These are phyloP conservation scores for Paxillus rubicundulus DNA, from an alignment of 768 basidiomycete genomes.

Conservation along the genomic window DNA sequence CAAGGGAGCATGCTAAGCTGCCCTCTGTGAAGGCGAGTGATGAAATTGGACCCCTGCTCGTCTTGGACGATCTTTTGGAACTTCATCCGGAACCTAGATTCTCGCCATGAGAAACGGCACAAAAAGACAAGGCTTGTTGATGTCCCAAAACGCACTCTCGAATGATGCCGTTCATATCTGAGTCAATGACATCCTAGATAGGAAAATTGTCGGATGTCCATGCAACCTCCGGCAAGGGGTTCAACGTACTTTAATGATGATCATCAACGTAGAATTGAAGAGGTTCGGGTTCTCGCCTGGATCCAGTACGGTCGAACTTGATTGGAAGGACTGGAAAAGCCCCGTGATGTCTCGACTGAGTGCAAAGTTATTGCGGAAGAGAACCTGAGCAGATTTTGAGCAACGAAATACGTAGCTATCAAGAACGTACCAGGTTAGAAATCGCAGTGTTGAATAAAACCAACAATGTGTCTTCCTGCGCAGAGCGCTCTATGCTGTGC, in stretches of 20 bases:
- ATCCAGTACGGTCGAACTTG: constrained; percentile 49
- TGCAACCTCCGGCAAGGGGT: background rate
- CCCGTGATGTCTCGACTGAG: constrained; percentile 52
- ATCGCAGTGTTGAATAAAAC: constrained; percentile 66
- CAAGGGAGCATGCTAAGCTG: constrained; percentile 53
- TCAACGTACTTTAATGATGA: constrained; percentile 51
- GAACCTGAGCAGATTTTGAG: constrained; percentile 35
- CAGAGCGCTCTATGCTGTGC: constrained; percentile 60
- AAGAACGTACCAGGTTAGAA: constrained; percentile 51
- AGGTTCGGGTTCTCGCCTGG: constrained; percentile 51
- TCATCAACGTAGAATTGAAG: constrained; percentile 51
- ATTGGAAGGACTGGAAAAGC: constrained; percentile 55
- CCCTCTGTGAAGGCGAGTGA: constrained; percentile 50
- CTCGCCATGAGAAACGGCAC: background rate
- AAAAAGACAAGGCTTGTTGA: background rate
- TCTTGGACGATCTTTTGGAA: constrained; percentile 54
- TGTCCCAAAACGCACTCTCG: constrained; percentile 41
- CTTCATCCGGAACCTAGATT: constrained; percentile 45
- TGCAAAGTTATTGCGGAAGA: constrained; percentile 60
- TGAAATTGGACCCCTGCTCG: constrained; percentile 56
- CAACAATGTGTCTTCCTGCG: constrained; percentile 61
- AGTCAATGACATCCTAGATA: constrained; percentile 52
- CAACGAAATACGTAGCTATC: background rate
- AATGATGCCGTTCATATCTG: constrained; percentile 51
- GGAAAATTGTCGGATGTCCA: background rate